Base-by-base conservation (phyloP, 768 basidiomycete species). In the Lactarius psammicola region DNA sequence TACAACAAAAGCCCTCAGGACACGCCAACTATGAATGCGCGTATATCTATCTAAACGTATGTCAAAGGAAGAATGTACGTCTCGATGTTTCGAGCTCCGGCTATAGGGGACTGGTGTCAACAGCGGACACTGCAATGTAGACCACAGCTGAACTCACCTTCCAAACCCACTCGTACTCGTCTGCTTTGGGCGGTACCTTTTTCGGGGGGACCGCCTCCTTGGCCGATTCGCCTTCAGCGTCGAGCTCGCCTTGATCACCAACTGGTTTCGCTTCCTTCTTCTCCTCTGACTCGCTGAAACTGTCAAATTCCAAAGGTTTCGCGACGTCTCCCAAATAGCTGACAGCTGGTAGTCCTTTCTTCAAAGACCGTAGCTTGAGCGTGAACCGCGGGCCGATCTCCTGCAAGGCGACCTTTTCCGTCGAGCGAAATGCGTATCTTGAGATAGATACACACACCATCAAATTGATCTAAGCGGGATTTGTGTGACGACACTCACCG, bases 381-480 rank as follows among this genome's bases (percentile, higher is more conserved):
- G 97, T 98, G 74, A 99, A 97, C 36, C 96, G 87, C 8, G 97
- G 97, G 2, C 97, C 97, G 68, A 99, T 99, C 77, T 99, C 97
- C 74, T 99, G 97, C 34, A 99, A 77, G 8, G 90, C 86, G 10
- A 96, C 95, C 74, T 91, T 94, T 69, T 95, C 94, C 3, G 90
- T 81, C 1, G 92, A 94, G 57, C 90, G 87, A 78, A 95, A 98
- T 46, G 94, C 94, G 76, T 95, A 96, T 72, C 92, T 95, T 67
- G 38, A 68, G 13, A 51, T 10, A 15, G 26, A 51, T n/a, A n/a
- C n/a, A n/a, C n/a, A n/a, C 2, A 15, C 13, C 26, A 17, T 51
- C 26, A 51, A 28, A 26, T 9, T 28, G 73, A 55, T 59, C 8
- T 10, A 65, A 69, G 66, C 67, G 26, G 54, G 26, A 49, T 53